Percentiles rank a stretch among this genome's conserved stretches.
Conservation (phyloP, 192 early-diverging fungal species). For the Coemansia sp. region DNA sequence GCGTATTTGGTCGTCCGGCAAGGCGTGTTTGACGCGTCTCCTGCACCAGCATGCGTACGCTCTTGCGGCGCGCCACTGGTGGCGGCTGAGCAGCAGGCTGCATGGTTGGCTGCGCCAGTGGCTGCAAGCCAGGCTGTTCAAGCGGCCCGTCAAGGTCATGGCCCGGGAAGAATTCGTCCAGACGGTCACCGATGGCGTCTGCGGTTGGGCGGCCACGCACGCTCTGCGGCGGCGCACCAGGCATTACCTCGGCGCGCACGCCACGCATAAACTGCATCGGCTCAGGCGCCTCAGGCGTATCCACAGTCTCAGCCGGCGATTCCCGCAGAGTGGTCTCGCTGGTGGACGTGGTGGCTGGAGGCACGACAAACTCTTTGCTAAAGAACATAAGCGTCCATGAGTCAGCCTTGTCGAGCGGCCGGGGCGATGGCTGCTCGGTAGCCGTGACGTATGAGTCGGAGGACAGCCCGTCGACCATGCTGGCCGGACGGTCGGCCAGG, state of each 20-base stretch:
- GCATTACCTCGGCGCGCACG: constrained; percentile 42
- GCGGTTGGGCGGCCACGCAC: constrained; percentile 57
- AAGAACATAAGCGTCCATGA: constrained; percentile 55
- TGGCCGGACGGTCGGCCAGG: constrained; percentile 21
- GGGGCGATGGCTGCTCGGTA: constrained; percentile 14
- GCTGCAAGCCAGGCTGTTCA: constrained; percentile 32
- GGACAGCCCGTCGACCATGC: constrained; percentile 30
- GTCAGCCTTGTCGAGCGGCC: constrained; percentile 18
- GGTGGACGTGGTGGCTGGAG: background rate
- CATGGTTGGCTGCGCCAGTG: background rate
- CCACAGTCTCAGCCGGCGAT: background rate
- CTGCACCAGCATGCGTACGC: constrained; percentile 54
- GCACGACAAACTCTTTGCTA: constrained; percentile 48
- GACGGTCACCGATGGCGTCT: constrained; percentile 63
- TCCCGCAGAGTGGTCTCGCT: background rate
- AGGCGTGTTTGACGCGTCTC: constrained; percentile 30
- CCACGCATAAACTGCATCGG: constrained; percentile 46
- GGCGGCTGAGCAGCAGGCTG: background rate
- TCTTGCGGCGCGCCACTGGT: constrained; percentile 42
- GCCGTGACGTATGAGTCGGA: background rate
- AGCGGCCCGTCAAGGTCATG: constrained; percentile 75
- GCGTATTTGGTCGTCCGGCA: background rate
- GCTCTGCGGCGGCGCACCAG: constrained; percentile 28
- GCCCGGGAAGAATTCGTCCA: constrained; percentile 71
- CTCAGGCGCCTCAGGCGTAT: constrained; percentile 10